Base-by-base conservation (phyloP, 2,329 filamentous ascomycete genomes). In the Thielaviopsis musarum region DNA sequence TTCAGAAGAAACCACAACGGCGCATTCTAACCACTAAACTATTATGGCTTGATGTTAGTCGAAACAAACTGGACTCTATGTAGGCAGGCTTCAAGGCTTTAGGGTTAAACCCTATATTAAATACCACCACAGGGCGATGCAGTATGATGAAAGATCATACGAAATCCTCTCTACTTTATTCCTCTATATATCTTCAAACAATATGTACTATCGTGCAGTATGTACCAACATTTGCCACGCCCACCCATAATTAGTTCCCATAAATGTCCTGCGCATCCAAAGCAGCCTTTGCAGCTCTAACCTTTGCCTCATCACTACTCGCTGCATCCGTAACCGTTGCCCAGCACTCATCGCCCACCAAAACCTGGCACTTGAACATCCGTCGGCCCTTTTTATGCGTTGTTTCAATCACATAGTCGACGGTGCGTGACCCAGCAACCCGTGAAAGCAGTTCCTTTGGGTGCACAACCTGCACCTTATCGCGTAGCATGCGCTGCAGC, bases 401-500 rank as follows among this genome's bases (percentile, higher is more conserved):
- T 0, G 81, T 81, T 34, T 85, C 64, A 52, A 76, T 71, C 0
- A 85, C 83, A 9, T 94, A 70, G 61, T 82, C 75, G 67, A 58
- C 56, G 1, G 30, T 28, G 6, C 28, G 34, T 1, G 19, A 41
- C 3, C 56, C 56, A 3, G 56, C 52, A n/a, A 52, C 19, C 30
- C 22, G 58, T 6, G 56, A 54, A 5, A 61, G 41, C 7, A 51
- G 56, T 17, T 88, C 83, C 69, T 88, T 91, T 0, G 82, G 82
- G 62, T 85, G 81, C 63, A 74, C 66, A 6, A 77, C 66, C n/a
- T 84, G 75, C 2, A 91, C 76, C 0, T 70, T 66, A 2, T 78
- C 77, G 0, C 74, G 71, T 10, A 94, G 65, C 12, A 90, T 72
- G 2, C 83, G 76, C 0, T 78, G 71, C 61, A 95, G 69, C 63